Evolutionary conservation across 345 rosid genomes (phyloP), one percentile per base, ranked within the genome.

Genomic region (Aquilaria yunnanensis): DNA sequence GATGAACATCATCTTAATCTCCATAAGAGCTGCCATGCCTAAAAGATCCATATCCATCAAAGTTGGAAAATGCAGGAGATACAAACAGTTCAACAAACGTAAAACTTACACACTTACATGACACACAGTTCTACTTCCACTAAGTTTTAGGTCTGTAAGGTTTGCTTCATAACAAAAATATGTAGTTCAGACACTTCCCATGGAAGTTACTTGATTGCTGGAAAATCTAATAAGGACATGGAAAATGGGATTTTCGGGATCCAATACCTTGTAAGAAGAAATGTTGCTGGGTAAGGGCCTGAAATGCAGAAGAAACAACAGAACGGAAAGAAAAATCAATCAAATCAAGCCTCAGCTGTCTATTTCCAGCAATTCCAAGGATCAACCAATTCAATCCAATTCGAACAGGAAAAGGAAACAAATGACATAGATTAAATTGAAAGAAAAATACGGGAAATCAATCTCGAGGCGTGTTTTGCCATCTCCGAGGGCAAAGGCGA

Each of bases 211-310:
- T 37, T 5, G 43, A 37, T 37, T 37, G 47, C 47, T 59, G 23
- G 8, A 9, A 43, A 49, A 60, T 47, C 43, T 53, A 37, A 12
- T 41, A 37, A 23, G 31, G 14, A 5, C 23, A 49, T 69, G 56
- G 56, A n/a, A 56, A 34, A 32, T 59, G 14, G 29, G 37, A 58
- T 52, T 41, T 29, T 45, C 59, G 47, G 48, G 60, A 56, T 50
- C 16, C 23, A 51, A 8, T 84, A 89, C 98, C 98, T 87, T 92
- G 69, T 89, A 92, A 30, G 96, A 89, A 45, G 97, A 89, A 65
- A 92, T 54, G 79, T 76, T 79, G 78, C 86, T 89, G 3, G 97
- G 98, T 75, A 92, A 72, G 60, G 98, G 96, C 75, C 96, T 89
- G 80, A 74, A 46, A 77, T 60, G 65, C 57, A 70, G 57, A 54